Conservation (phyloP, 2,329 filamentous ascomycete species). For the Corynespora cassiicola region DNA sequence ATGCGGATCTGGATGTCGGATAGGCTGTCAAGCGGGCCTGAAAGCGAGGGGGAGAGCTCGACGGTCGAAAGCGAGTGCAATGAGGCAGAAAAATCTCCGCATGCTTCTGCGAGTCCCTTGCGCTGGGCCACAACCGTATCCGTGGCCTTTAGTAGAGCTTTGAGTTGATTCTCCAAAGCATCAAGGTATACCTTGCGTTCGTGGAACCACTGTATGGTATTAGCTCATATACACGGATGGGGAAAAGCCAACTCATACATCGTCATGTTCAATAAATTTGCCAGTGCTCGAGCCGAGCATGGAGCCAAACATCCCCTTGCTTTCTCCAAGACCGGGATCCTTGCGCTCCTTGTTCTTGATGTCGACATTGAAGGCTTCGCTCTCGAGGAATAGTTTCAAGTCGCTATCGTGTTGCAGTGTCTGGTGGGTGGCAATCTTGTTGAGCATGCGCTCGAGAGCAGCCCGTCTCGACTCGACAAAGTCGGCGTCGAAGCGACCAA, state of each 20-base stretch:
- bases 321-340: conserved; percentile 84
- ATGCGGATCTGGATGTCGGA: conserved; percentile 95
- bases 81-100: conserved; percentile 89
- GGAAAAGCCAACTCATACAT: conserved; percentile 62
- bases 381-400: conserved; percentile 95
- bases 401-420: conserved; percentile 92
- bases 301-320: conserved; percentile 89
- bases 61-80: conserved; percentile 92
- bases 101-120: conserved; percentile 91
- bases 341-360: conserved; percentile 97
- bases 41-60: conserved; percentile 87
- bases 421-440: conserved; percentile 90
- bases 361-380: conserved; percentile 93
- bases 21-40: conserved; percentile 85
- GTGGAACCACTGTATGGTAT: conserved; percentile 81
- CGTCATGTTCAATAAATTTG: conserved; percentile 98
- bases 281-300: conserved; percentile 74
- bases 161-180: conserved; percentile 89
- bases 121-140: conserved; percentile 91
- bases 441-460: conserved; percentile 95
- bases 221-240: too few relatives aligned
- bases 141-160: conserved; percentile 88
- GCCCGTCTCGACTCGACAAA: conserved; percentile 93
- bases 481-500: conserved; percentile 93
- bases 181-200: conserved; percentile 95